Evolutionary conservation across 352 stramenopile genomes (phyloP).

Genomic region (Thalassiosira livingstoniorum): DNA sequence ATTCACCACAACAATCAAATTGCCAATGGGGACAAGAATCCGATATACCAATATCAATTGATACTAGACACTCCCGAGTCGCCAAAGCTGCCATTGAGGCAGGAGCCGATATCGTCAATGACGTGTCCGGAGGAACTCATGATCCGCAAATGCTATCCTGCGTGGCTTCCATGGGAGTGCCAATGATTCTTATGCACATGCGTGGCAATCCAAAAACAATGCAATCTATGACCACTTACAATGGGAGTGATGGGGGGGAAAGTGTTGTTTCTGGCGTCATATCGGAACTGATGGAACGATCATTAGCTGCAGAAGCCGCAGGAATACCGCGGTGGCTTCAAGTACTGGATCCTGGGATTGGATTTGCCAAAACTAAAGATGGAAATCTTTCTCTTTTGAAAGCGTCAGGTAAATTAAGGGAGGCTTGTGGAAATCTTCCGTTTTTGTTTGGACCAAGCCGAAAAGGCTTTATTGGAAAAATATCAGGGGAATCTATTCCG

Average conservation of each 20-base stretch:
- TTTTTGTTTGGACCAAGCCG: conserved; percentile 92
- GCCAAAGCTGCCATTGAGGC: conserved; percentile 90
- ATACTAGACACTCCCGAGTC: conserved; percentile 94
- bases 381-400: conserved; percentile 92
- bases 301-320: conserved; percentile 85
- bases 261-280: conserved; percentile 91
- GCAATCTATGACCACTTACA: conserved; percentile 89
- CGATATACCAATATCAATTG: conserved; percentile 94
- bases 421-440: conserved; percentile 63
- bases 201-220: conserved; percentile 96
- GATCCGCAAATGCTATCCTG: conserved; percentile 92
- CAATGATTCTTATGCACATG: conserved; percentile 98
- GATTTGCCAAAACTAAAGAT: conserved; percentile 95
- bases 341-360: conserved; percentile 96
- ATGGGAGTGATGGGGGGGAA: conserved; percentile 58
- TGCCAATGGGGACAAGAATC: conserved; percentile 30
- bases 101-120: conserved; percentile 97
- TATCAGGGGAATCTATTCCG: conserved; percentile 88
- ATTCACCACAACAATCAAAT: background rate
- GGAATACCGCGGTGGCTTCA: conserved; percentile 95
- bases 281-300: conserved; percentile 86
- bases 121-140: conserved; percentile 94
- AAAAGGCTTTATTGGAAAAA: conserved; percentile 97
- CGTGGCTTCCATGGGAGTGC: conserved; percentile 88
- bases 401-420: conserved; percentile 77